Base-by-base conservation (phyloP, 805 yeast genomes). In the Candida saitoana region DNA sequence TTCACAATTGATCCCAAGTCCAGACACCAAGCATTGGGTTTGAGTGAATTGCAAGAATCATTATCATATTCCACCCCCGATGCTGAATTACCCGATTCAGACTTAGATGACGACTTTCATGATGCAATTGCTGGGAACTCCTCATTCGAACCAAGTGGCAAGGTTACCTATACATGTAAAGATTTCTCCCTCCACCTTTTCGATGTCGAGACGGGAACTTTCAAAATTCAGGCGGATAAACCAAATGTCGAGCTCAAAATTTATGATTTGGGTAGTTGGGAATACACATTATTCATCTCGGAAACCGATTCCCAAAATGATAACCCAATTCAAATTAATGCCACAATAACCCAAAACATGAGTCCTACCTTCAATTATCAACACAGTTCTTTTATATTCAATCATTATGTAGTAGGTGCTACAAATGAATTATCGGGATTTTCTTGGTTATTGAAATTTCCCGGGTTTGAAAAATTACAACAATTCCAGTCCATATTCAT, bases 341-440 rank as follows among this genome's bases (percentile, higher is more conserved):
- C 49, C 6, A 3, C 39, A 4, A 38, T 65, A 3, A 56, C 67
- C 8, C 70, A 76, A 9, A 70, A 72, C 20, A 64, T 87, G 61
- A 80, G 76, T 53, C 87, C 93, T 2, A 69, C 75, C n/a, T 82
- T 86, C 56, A 79, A 82, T 54, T 72, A 68, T 46, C 79, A 74
- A 9, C 57, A 73, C 24, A 49, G 59, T 11, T 72, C 86, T 1
- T 84, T 88, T 49, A 73, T 84, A 11, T 88, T 87, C 72, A 84
- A 85, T 56, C 71, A 76, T 47, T 64, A 61, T 19, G 29, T 38
- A 5, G 36, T 39, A 7, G 29, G 34, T 14, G 45, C 43, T 15
- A 25, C 37, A 15, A 49, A 44, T 3, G 71, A 59, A 4, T 57
- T 60, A 2, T 51, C 57, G 1, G 74, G 80, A 0, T 65, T 71